Evolutionary conservation across 176 grass and related monocot species (phyloP), one percentile per base, ranked within the genome.

Genomic region (Bonia amplexicaulis): DNA sequence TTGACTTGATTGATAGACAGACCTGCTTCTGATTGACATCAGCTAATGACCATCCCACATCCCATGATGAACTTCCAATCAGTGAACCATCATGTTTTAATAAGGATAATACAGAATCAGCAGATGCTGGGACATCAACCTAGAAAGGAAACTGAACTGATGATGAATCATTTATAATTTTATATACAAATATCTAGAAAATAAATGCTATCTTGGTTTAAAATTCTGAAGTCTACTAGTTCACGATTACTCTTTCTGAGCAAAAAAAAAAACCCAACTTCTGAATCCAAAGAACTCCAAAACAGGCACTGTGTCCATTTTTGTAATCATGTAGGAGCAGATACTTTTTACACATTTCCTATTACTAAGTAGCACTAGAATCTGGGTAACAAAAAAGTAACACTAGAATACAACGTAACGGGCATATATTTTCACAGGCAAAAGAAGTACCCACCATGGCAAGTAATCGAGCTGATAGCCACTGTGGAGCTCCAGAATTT

Each of bases 71-170:
- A 78, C 64, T 88, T 86, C 88, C 85, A 49, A 48, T 82, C 72
- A 82, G 88, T 80, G 85, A 52, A 53, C 80, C 82, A 6, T 88
- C 84, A 42, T 78, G 88, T 73, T 82, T 88, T 77, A 95, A 39
- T 66, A 98, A 82, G 69, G 96, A 93, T 76, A 84, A 82, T 53
- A 95, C 74, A 73, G 96, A 85, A 90, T 80, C 85, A 89, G 91
- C 89, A 83, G 96, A 87, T 71, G 79, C 58, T 29, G 80, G 63
- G 41, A 95, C 91, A 95, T 95, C 96, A 76, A 95, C 89, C 96
- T 98, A 88, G 60, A 73, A 82, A 74, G 10, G 16, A 69, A 75
- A 82, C 20, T 8, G 51, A 84, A 12, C 31, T 60, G 42, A 70
- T 13, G 39, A 75, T 68, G 17, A 57, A 69, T 77, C 44, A 76